Conservation (phyloP, 2,329 filamentous ascomycete genomes). For the Grosmannia penicillata region DNA sequence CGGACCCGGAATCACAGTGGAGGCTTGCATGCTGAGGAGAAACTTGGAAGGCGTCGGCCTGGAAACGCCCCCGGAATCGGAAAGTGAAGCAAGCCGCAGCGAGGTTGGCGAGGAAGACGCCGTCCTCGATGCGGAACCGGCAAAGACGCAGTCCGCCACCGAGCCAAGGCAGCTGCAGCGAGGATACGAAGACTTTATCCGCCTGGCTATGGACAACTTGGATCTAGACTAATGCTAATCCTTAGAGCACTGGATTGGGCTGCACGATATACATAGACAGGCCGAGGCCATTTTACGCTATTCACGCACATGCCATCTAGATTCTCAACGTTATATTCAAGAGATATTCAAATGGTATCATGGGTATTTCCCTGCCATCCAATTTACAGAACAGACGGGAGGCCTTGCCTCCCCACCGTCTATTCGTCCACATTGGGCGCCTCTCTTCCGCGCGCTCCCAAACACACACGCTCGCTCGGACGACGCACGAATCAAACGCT, state of each 20-base stretch:
- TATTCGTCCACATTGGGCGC: too few relatives aligned
- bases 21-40: conserved; percentile 52
- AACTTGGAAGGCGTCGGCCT: conserved; percentile 23
- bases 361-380: background rate
- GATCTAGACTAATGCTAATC: conserved; percentile 15
- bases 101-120: conserved; percentile 25
- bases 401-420: too few relatives aligned
- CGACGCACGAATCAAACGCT: too few relatives aligned
- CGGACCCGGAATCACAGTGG: conserved; percentile 52
- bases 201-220: conserved; percentile 16
- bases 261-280: too few relatives aligned
- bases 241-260: too few relatives aligned
- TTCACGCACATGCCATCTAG: too few relatives aligned
- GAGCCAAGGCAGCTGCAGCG: background rate
- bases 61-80: conserved; percentile 38
- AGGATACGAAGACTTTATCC: conserved; percentile 15
- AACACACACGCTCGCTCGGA: too few relatives aligned
- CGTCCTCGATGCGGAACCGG: too few relatives aligned
- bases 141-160: conserved; percentile 10
- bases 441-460: too few relatives aligned
- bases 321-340: background rate
- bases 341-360: conserved; percentile 2
- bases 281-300: too few relatives aligned
- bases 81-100: conserved; percentile 31
- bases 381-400: too few relatives aligned